Evolutionary conservation across 176 grass and related monocot species (phyloP).

Genomic region (Cocos nucifera): DNA sequence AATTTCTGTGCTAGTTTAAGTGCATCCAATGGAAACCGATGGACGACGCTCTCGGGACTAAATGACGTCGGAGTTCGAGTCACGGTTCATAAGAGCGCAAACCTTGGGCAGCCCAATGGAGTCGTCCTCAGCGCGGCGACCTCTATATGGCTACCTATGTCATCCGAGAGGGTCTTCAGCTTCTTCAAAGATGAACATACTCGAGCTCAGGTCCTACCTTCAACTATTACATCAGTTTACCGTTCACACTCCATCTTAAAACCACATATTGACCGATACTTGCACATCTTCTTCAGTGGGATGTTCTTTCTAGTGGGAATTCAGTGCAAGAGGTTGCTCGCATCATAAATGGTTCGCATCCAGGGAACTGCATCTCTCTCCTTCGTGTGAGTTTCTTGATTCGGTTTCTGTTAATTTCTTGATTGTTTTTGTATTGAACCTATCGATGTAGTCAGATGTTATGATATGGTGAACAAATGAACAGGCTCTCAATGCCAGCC

Average conservation of each 20-base stretch:
- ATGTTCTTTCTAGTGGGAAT: slow-evolving; percentile 65
- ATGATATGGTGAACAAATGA: neutral
- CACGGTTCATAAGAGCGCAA: slow-evolving; percentile 34
- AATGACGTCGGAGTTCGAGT: slow-evolving; percentile 63
- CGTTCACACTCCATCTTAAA: neutral
- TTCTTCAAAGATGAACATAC: slow-evolving; percentile 65
- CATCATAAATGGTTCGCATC: slow-evolving; percentile 54
- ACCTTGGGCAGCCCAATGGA: slow-evolving; percentile 62
- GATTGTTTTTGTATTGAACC: neutral
- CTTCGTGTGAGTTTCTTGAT: slow-evolving; percentile 41
- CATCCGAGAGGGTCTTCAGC: slow-evolving; percentile 60
- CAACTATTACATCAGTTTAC: neutral
- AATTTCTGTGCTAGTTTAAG: slow-evolving; percentile 70
- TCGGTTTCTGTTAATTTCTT: neutral
- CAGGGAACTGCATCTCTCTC: slow-evolving; percentile 86
- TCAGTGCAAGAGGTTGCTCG: slow-evolving; percentile 68
- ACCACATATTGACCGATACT: neutral
- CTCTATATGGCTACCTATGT: slow-evolving; percentile 72
- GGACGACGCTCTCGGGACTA: slow-evolving; percentile 48
- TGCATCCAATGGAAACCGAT: slow-evolving; percentile 59
- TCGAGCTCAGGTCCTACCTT: slow-evolving; percentile 49
- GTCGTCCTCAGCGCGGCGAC: slow-evolving; percentile 79
- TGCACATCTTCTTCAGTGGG: slow-evolving; percentile 50
- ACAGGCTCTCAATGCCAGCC: slow-evolving; percentile 49
- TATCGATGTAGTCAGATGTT: neutral